A percentile compares a stretch with the other conserved stretches of the same genome.
phyloP scores from a whole-genome alignment of 1,284 basidiomycete genomes.

The Microbotryum silenes-acaulis region DNA sequence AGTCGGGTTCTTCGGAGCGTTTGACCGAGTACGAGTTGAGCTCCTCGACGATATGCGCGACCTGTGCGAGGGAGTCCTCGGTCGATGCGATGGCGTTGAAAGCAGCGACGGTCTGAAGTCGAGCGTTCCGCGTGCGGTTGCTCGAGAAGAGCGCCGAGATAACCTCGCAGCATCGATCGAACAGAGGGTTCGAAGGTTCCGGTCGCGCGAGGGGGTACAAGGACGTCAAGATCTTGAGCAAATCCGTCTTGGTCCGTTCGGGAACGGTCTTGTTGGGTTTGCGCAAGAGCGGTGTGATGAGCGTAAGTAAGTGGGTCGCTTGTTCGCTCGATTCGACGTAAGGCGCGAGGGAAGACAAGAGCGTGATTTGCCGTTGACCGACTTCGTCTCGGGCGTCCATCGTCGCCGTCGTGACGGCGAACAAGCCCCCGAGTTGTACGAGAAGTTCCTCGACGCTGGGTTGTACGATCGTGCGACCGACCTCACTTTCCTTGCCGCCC shows the following conservation, averaged over 20 bases:
- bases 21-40: constrained; percentile 80
- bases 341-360: constrained; percentile 72
- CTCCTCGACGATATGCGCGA: constrained; percentile 55
- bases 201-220: constrained; percentile 54
- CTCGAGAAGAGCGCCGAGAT: constrained; percentile 68
- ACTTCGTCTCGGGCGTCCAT: constrained; percentile 57
- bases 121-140: constrained; percentile 60
- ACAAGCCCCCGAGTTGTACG: constrained; percentile 61
- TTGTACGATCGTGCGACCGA: constrained; percentile 56
- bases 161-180: constrained; percentile 43
- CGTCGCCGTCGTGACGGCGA: constrained; percentile 53
- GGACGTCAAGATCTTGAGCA: constrained; percentile 67
- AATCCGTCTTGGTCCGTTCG: constrained; percentile 79
- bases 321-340: constrained; percentile 64
- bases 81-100: constrained; percentile 56
- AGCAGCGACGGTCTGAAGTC: constrained; percentile 58
- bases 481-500: constrained; percentile 36
- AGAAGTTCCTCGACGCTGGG: constrained; percentile 73
- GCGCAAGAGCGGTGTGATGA: constrained; percentile 75
- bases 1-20: constrained; percentile 86
- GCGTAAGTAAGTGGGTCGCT: constrained; percentile 61
- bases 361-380: constrained; percentile 69
- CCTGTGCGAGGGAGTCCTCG: constrained; percentile 47
- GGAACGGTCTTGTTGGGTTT: constrained; percentile 67
- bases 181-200: constrained; percentile 4